phyloP scores from a whole-genome alignment of 768 basidiomycete species.

The Trametes cingulata region DNA sequence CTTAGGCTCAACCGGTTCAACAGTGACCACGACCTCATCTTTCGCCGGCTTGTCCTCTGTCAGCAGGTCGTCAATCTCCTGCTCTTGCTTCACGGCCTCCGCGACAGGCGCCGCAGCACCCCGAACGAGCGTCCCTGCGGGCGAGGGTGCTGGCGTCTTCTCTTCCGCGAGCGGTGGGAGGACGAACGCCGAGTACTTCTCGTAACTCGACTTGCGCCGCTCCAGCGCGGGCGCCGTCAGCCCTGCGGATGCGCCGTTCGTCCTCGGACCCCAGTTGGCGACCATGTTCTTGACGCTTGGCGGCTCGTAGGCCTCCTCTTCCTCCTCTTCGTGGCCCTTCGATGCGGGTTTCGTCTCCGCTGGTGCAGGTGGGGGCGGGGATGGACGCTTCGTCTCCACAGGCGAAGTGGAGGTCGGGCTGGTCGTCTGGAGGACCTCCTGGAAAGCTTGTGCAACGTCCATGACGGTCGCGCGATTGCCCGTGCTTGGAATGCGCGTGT shows the following conservation, averaged over 20 bases:
- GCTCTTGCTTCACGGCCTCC: constrained; percentile 2
- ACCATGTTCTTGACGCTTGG: constrained; percentile 26
- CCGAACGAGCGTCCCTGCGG: constrained; percentile 53
- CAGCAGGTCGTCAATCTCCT: not conserved
- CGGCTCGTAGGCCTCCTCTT: constrained; percentile 10
- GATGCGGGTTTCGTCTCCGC: not conserved
- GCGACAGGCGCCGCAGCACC: constrained; percentile 2
- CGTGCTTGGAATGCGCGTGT: constrained; percentile 63
- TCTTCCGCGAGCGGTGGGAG: constrained; percentile 73
- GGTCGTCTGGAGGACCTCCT: constrained; percentile 12
- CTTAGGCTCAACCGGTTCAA: not conserved
- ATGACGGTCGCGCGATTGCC: constrained; percentile 73
- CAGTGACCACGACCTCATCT: not conserved
- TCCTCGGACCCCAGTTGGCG: constrained; percentile 23
- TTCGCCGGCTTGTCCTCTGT: not conserved
- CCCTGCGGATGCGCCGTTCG: not conserved
- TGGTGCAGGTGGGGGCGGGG: not conserved
- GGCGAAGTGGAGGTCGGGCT: constrained; percentile 7
- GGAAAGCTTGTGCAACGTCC: constrained; percentile 71
- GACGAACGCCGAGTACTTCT: constrained; percentile 61
- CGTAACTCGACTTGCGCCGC: constrained; percentile 65
- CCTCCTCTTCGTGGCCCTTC: constrained; percentile 12
- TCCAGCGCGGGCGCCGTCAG: constrained; percentile 39
- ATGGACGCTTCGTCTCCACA: not conserved
- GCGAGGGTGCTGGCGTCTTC: constrained; percentile 56